Evolutionary conservation across 805 yeast species (phyloP).

Genomic region (Kluyveromyces wickerhamii): DNA sequence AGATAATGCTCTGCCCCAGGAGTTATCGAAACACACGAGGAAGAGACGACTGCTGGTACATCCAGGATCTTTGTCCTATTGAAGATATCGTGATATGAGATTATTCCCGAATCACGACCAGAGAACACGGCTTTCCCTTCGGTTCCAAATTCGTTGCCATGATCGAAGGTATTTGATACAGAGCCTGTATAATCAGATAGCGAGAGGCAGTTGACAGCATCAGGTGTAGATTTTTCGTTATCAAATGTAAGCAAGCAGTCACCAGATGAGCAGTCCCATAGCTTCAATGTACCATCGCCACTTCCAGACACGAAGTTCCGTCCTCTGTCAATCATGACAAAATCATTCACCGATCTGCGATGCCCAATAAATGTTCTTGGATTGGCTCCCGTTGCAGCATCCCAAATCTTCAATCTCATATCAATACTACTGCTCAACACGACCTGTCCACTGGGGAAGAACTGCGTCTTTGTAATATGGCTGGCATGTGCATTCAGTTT

Average conservation of each 20-base stretch:
- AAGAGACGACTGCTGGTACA: conserved; percentile 22
- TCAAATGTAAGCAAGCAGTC: conserved; percentile 34
- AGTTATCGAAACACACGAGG: conserved; percentile 18
- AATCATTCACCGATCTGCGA: conserved; percentile 38
- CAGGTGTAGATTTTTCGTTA: conserved; percentile 29
- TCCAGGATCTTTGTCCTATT: conserved; percentile 19
- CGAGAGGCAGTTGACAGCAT: conserved; percentile 29
- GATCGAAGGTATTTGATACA: not conserved
- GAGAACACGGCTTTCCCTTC: conserved; percentile 36
- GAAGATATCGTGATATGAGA: conserved; percentile 35
- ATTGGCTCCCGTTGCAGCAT: conserved; percentile 36
- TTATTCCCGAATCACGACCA: conserved; percentile 35
- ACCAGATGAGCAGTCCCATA: conserved; percentile 70
- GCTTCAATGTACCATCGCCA: conserved; percentile 43
- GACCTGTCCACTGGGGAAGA: conserved; percentile 63
- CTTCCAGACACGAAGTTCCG: conserved; percentile 55
- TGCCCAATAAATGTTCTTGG: conserved; percentile 49
- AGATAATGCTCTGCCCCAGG: conserved; percentile 5
- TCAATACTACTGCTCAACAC: conserved; percentile 53
- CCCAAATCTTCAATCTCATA: conserved; percentile 55
- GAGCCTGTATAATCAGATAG: conserved; percentile 6
- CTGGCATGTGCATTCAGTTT: conserved; percentile 42
- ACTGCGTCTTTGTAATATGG: conserved; percentile 36
- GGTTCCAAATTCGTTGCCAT: conserved; percentile 39
- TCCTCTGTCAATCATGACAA: conserved; percentile 53